phyloP scores from a whole-genome alignment of 495 filamentous ascomycete genomes.

The Talaromyces wortmannii region DNA sequence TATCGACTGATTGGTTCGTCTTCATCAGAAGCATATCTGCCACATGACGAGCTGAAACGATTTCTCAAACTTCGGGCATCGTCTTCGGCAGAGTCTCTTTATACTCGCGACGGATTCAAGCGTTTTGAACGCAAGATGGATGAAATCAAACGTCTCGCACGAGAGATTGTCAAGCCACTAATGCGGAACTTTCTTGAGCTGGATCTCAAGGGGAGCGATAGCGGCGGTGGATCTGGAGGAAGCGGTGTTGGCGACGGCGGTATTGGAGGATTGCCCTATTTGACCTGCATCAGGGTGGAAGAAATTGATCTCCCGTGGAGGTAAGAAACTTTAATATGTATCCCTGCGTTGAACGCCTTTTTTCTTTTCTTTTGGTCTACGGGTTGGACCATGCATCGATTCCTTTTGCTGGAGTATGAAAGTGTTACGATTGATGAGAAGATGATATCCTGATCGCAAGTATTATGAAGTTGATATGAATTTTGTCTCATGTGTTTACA shows the following conservation, averaged over 20 bases:
- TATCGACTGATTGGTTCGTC: constrained; percentile 63
- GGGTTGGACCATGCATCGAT: background rate
- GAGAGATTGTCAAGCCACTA: constrained; percentile 75
- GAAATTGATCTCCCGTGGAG: constrained; percentile 77
- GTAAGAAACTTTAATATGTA: constrained; percentile 13
- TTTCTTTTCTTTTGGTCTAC: background rate
- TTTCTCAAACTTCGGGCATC: constrained; percentile 65
- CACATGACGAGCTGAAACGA: constrained; percentile 79
- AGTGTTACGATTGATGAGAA: constrained; percentile 5
- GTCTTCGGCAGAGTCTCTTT: constrained; percentile 47
- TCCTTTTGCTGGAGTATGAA: background rate
- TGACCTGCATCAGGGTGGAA: constrained; percentile 73
- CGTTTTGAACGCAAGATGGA: constrained; percentile 81
- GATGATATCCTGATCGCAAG: constrained; percentile 3
- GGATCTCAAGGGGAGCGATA: constrained; percentile 48
- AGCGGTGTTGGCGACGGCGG: constrained; percentile 18
- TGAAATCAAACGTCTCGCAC: constrained; percentile 75
- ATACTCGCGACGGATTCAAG: constrained; percentile 68
- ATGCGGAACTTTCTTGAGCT: constrained; percentile 79
- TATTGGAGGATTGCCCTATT: constrained; percentile 50
- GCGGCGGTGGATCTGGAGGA: constrained; percentile 19
- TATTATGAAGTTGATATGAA: background rate
- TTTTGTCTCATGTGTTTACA: background rate
- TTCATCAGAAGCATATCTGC: constrained; percentile 56
- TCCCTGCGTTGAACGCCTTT: constrained; percentile 4